Conservation (phyloP, 495 filamentous ascomycete genomes). For the Collariella sp. region DNA sequence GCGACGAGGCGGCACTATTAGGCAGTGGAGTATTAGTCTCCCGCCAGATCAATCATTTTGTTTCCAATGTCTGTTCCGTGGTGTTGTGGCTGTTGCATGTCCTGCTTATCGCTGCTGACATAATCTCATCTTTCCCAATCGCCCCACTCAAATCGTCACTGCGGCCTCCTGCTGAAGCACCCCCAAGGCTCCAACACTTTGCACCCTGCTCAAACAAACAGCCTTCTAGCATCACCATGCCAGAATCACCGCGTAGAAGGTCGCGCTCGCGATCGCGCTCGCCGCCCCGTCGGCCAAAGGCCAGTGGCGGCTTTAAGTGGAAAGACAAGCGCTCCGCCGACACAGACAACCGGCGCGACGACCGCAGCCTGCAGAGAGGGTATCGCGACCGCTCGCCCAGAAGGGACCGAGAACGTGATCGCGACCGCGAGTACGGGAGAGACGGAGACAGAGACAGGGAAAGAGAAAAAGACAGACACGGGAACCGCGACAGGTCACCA, state of each 20-base stretch:
- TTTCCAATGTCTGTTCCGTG: background rate
- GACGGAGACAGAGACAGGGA: conserved; percentile 20
- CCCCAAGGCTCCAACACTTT: background rate
- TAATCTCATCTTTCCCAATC: background rate
- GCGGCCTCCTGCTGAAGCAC: background rate
- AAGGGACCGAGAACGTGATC: conserved; percentile 31
- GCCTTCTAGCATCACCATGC: conserved; percentile 17
- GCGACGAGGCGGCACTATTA: background rate
- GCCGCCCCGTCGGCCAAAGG: conserved; percentile 31
- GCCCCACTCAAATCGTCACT: conserved; percentile 20
- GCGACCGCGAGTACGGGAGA: conserved; percentile 12
- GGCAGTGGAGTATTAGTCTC: background rate
- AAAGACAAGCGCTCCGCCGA: conserved; percentile 53
- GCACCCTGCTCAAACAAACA: background rate
- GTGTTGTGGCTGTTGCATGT: background rate
- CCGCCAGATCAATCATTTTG: background rate
- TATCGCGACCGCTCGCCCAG: conserved; percentile 43
- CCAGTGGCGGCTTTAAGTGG: conserved; percentile 50
- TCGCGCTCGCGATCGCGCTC: conserved; percentile 32
- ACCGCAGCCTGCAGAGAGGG: conserved; percentile 41
- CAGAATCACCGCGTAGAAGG: conserved; percentile 21
- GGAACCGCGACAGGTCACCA: conserved; percentile 1
- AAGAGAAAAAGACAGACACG: conserved; percentile 12
- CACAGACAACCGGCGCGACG: conserved; percentile 41
- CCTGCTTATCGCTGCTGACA: too few species aligned